A percentile compares a stretch with the other conserved stretches of the same genome.
These are phyloP conservation scores for Phytophthora ohioensis DNA, from an alignment of 352 stramenopile species.

Conservation along the genomic window DNA sequence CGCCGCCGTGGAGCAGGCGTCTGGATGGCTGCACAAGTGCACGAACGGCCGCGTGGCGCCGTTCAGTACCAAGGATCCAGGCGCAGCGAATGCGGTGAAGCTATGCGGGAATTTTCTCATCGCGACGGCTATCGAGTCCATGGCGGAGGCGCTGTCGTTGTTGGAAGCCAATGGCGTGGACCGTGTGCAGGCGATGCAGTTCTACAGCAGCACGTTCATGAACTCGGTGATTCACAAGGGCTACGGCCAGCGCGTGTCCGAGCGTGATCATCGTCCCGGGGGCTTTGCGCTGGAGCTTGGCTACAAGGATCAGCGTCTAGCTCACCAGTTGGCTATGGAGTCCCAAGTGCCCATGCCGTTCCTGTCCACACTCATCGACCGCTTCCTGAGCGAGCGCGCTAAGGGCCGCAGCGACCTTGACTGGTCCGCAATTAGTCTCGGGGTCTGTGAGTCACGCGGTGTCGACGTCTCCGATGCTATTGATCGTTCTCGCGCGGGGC, in stretches of 20 bases:
- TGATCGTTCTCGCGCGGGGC: constrained; percentile 33
- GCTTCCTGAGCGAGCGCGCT: constrained; percentile 68
- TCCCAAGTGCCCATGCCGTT: constrained; percentile 80
- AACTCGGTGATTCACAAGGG: constrained; percentile 85
- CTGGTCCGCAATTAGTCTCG: constrained; percentile 79
- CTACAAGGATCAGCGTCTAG: constrained; percentile 77
- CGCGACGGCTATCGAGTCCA: constrained; percentile 77
- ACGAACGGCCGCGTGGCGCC: constrained; percentile 53
- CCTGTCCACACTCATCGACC: constrained; percentile 73
- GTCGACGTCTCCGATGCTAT: constrained; percentile 62
- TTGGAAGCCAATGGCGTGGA: constrained; percentile 79
- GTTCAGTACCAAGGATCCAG: constrained; percentile 65
- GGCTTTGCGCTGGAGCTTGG: constrained; percentile 80
- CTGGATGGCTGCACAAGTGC: constrained; percentile 45
- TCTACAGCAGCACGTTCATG: constrained; percentile 85
- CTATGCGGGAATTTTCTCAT: constrained; percentile 88
- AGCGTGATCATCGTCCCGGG: constrained; percentile 76
- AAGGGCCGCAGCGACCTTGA: constrained; percentile 73
- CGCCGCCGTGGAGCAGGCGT: constrained; percentile 44
- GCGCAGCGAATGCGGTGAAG: constrained; percentile 80
- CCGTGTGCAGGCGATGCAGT: constrained; percentile 74
- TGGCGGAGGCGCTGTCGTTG: constrained; percentile 75
- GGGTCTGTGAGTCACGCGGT: constrained; percentile 62
- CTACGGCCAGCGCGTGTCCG: constrained; percentile 79
- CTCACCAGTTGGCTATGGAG: constrained; percentile 64